phyloP scores from a whole-genome alignment of 768 basidiomycete species.

The Favolaschia claudopus region DNA sequence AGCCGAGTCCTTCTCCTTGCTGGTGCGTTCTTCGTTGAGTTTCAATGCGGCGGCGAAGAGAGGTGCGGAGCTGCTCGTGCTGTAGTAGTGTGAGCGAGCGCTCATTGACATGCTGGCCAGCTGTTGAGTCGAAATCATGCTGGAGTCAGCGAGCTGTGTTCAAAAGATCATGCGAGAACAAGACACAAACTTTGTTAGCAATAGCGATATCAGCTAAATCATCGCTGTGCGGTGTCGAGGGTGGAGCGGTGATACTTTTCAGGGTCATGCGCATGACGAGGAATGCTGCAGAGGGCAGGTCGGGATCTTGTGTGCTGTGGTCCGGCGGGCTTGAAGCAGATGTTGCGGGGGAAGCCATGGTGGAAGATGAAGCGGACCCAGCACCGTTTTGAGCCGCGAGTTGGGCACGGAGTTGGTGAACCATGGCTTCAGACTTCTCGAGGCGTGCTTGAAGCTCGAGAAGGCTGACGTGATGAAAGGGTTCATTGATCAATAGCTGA shows the following conservation, averaged over 20 bases:
- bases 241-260: not conserved
- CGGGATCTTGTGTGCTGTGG: not conserved
- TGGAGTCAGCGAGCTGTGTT: too few species aligned
- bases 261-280: conserved; percentile 4
- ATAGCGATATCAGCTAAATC: conserved; percentile 17
- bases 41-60: too few species aligned
- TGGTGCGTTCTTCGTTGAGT: too few species aligned
- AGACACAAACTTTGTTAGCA: not conserved
- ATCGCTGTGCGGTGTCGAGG: conserved; percentile 6
- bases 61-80: too few species aligned
- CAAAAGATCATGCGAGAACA: too few species aligned
- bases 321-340: not conserved
- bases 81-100: too few species aligned
- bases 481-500: too few species aligned
- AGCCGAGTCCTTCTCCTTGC: too few species aligned
- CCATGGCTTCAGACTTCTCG: not conserved
- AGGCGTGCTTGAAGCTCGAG: not conserved
- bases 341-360: not conserved
- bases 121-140: not conserved
- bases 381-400: not conserved
- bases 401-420: not conserved
- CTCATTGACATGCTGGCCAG: too few species aligned
- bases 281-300: not conserved
- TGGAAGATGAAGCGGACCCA: not conserved
- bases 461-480: not conserved